Evolutionary conservation across 2,329 filamentous ascomycete genomes (phyloP).

Genomic region (Cladosporium sp.): DNA sequence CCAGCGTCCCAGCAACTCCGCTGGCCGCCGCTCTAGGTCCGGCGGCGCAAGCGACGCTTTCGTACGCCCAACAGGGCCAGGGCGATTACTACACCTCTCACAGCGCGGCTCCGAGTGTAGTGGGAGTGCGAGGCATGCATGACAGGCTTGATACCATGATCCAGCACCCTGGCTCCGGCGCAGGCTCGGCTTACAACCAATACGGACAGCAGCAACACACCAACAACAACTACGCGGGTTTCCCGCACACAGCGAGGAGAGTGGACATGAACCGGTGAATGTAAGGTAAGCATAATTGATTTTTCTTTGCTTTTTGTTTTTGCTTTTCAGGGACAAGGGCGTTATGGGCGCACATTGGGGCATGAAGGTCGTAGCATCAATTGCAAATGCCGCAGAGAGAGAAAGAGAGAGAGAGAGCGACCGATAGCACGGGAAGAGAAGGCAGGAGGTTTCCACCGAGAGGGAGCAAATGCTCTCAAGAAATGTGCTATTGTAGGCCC

Average conservation of each 20-base stretch:
- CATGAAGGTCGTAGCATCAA: too few species aligned
- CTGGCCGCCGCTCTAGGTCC: conserved; percentile 85
- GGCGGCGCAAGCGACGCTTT: conserved; percentile 80
- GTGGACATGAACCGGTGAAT: conserved; percentile 2
- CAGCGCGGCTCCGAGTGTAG: not conserved
- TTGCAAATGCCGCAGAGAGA: too few species aligned
- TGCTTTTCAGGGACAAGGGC: too few species aligned
- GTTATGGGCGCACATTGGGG: too few species aligned
- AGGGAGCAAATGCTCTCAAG: too few species aligned
- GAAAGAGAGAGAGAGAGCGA: too few species aligned
- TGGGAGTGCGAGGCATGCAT: conserved; percentile 9
- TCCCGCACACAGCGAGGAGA: conserved; percentile 5
- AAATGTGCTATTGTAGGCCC: too few species aligned
- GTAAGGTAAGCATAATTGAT: too few species aligned
- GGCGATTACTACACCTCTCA: conserved; percentile 19
- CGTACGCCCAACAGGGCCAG: conserved; percentile 16
- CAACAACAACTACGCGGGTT: not conserved
- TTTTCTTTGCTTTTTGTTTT: too few species aligned
- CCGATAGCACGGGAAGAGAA: too few species aligned
- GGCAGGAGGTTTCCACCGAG: too few species aligned
- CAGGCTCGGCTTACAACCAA: not conserved
- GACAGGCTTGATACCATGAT: conserved; percentile 17
- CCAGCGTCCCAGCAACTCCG: conserved; percentile 73
- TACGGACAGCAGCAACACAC: not conserved
- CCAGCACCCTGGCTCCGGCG: conserved; percentile 10